These are phyloP conservation scores for Cercophora newfieldiana DNA, from an alignment of 495 filamentous ascomycete species.

Conservation along the genomic window DNA sequence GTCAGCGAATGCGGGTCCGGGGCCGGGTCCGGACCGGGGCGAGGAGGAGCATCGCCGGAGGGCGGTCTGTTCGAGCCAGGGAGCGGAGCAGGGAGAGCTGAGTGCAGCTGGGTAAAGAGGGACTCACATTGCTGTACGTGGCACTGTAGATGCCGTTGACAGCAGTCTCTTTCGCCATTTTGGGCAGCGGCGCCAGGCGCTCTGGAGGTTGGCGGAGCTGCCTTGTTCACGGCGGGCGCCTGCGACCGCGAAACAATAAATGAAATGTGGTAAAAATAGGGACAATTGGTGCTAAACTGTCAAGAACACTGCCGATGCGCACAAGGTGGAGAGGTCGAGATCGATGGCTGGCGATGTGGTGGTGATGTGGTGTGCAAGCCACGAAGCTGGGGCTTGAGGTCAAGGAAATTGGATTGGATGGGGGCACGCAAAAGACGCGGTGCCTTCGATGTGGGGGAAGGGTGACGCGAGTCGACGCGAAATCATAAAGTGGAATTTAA, in stretches of 20 bases:
- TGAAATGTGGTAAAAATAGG: background rate
- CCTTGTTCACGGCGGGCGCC: background rate
- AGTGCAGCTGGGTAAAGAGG: conserved; percentile 12
- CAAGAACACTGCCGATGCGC: background rate
- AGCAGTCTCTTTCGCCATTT: conserved; percentile 42
- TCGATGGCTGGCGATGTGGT: conserved; percentile 2
- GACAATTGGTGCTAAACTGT: too few species aligned
- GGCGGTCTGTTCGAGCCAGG: background rate
- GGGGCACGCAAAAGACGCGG: conserved; percentile 36
- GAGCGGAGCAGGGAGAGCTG: conserved; percentile 5
- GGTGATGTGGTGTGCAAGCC: background rate
- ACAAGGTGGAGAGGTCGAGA: background rate
- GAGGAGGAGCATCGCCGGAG: background rate
- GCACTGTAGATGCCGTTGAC: conserved; percentile 71
- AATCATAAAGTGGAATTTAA: conserved; percentile 25
- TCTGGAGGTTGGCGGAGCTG: background rate
- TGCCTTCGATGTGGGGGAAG: conserved; percentile 22
- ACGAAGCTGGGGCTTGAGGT: conserved; percentile 2
- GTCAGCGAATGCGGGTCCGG: background rate
- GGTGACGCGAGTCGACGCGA: conserved; percentile 34
- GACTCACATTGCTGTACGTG: conserved; percentile 88
- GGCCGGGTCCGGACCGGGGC: background rate
- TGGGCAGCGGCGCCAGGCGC: conserved; percentile 6
- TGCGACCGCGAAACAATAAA: background rate
- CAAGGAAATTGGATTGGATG: conserved; percentile 23